Evolutionary conservation across 441 rosid species (phyloP), one percentile per base, ranked within the genome.

Genomic region (Pelargonium fulgidum): DNA sequence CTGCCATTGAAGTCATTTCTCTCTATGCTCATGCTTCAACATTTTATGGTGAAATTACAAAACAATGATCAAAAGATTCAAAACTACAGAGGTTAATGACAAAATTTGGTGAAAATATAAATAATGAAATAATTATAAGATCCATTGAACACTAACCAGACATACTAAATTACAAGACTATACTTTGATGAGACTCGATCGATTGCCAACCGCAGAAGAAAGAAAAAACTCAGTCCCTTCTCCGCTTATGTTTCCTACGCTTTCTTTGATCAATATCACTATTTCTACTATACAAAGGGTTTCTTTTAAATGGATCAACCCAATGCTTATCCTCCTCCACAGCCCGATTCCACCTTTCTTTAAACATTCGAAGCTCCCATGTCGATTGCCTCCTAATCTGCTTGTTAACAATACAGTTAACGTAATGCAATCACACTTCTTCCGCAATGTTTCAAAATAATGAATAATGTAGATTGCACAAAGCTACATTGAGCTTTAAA

Each of bases 351-450:
- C 99, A 94, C 8, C 98, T 78, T 48, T 86, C 76, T 84, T 85
- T 87, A 39, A 94, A 90, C 0, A 77, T 79, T 66, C 85, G 73
- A 69, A 86, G 90, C 74, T 94, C 99, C 91, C 85, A 80, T 1
- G 91, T 86, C 0, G 98, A 92, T 48, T 92, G 98, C 77, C 97
- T 85, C 79, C 98, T 72, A 50, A 92, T 89, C 98, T 90, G 87
- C 67, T 65, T 1, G 24, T 22, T 22, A 22, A 22, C 24, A 22
- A 22, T 22, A 22, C 1, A 22, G 24, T 22, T 22, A 22, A 22
- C 1, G 24, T 22, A 22, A 22, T 0, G 24, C 24, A 22, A 22
- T 22, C 77, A 65, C 10, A 29, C 33, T 52, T 36, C 10, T 65
- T 29, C 33, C 48, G n/a, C n/a, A n/a, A n/a, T n/a, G 26, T 7